Evolutionary conservation across 1,284 basidiomycete species (phyloP), one percentile per base, ranked within the genome.

Genomic region (Cystodermella granulosa): DNA sequence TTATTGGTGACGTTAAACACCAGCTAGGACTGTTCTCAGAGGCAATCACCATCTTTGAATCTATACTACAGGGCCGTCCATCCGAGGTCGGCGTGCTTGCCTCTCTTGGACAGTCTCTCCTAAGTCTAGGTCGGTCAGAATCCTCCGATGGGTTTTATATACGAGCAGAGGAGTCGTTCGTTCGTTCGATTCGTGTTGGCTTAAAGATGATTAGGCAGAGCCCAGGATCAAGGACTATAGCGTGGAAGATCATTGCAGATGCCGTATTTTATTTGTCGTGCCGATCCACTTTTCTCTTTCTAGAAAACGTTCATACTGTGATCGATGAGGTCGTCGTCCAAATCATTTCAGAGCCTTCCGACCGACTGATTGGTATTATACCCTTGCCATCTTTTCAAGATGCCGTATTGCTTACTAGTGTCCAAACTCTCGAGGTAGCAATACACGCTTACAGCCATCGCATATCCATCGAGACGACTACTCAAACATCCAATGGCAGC

Each of bases 231-330:
- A 78, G 85, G 26, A 72, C 77, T 4, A 74, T 91, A 18, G 82
- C 79, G 1, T 98, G 95, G 94, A 98, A 98, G 66, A 72, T 83
- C 3, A 74, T 85, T 8, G 87, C 80, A 1, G 95, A 98, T 63
- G 83, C 86, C 1, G 67, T 89, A 3, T 83, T 83, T 54, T 72
- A 78, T 42, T 67, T 94, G 1, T 84, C 85, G 2, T 61, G 61
- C 16, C 65, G 68, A 26, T 61, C 71, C 1, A 59, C 63, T 7
- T 79, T 76, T 51, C 56, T 63, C 4, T 68, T 81, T 36, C 69
- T 72, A 49, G 56, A 54, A 1, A 48, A 52, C 6, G 63, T 81
- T 6, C 61, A 62, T 21, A 53, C 61, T n/a, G 52, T 65, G 1
- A 57, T 84, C 34, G 39, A 51, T 4, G 58, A 57, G 21, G 60